Base-by-base conservation (phyloP, 768 basidiomycete genomes). In the Cyclocybe aegerita region DNA sequence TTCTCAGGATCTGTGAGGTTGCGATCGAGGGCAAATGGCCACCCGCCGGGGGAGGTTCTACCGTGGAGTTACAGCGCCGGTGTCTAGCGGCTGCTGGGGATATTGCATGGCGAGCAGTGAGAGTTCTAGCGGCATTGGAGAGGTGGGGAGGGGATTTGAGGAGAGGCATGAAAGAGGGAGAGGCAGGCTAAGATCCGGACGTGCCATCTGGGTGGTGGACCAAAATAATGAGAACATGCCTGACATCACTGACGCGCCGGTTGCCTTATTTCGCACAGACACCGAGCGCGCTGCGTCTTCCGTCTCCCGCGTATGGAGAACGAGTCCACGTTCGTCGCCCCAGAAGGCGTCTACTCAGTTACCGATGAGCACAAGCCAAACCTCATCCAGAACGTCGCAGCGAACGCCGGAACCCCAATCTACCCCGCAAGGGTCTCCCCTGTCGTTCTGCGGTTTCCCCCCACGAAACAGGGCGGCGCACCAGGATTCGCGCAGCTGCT, bases 331-430 rank as follows among this genome's bases (percentile, higher is more conserved):
- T 92, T 93, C 68, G 86, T 92, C 39, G 90, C 91, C 32, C 91
- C 91, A 46, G 91, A 93, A 68, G 91, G 91, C 58, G 89, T 93
- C 38, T 93, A 93, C 73, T 86, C 89, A 17, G 80, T 91, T 64
- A 90, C 86, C 12, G 91, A 93, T 59, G 92, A 93, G 62, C 85
- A 89, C 76, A 90, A 85, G 66, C 83, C 88, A 0, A 70, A 77
- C 39, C 64, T 72, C 32, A 58, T 72, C 43, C 76, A 78, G 54
- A 68, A 69, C 45, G 68, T 70, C 59, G 71, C 70, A 6, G 62
- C 70, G 39, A 64, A 59, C 46, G 70, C 72, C 17, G 70, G 73
- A 2, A 67, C 71, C 6, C 46, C 64, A 4, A 47, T 72, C 9
- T 82, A 78, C 62, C 85, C 89, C 7, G 83, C 90, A 48, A 79